Conservation (phyloP, 2,329 filamentous ascomycete species). For the Claviceps maximensis region DNA sequence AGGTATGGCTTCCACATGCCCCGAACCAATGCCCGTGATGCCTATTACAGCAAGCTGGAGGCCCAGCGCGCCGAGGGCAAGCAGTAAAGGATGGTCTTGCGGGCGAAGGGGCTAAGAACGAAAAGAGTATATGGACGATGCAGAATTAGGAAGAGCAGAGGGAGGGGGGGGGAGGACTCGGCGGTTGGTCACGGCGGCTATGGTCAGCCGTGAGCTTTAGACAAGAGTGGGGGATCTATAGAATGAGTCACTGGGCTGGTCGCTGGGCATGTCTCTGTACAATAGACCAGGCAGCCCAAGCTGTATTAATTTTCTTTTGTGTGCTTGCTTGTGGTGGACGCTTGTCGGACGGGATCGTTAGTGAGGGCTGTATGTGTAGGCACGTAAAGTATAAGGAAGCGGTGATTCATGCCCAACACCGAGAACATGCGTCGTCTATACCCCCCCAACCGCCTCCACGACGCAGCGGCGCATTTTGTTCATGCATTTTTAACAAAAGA, state of each 20-base stretch:
- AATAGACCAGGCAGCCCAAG: slow-evolving; percentile 16
- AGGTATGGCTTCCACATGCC: slow-evolving; percentile 53
- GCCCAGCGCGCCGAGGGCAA: slow-evolving; percentile 33
- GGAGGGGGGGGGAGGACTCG: no score
- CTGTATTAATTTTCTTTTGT: slow-evolving; percentile 2
- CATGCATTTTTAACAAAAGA: no score
- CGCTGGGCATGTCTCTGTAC: slow-evolving; percentile 14
- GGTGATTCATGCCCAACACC: no score
- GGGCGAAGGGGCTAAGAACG: not conserved
- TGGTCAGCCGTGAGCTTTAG: slow-evolving; percentile 3
- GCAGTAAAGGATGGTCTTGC: slow-evolving; percentile 10
- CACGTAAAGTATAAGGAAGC: no score
- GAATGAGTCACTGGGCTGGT: slow-evolving; percentile 12
- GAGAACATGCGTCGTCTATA: no score
- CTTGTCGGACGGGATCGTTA: no score
- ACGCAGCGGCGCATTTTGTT: no score
- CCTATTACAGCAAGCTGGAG: slow-evolving; percentile 46
- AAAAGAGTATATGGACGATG: not conserved
- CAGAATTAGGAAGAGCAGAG: not conserved
- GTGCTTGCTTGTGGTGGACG: not conserved
- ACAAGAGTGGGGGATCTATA: slow-evolving; percentile 2
- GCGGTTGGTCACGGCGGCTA: no score
- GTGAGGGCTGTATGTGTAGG: no score
- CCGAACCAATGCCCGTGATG: slow-evolving; percentile 44
- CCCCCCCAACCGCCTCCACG: no score